These are phyloP conservation scores for Phytophthora sp. DNA, from an alignment of 352 stramenopile species.

Conservation along the genomic window DNA sequence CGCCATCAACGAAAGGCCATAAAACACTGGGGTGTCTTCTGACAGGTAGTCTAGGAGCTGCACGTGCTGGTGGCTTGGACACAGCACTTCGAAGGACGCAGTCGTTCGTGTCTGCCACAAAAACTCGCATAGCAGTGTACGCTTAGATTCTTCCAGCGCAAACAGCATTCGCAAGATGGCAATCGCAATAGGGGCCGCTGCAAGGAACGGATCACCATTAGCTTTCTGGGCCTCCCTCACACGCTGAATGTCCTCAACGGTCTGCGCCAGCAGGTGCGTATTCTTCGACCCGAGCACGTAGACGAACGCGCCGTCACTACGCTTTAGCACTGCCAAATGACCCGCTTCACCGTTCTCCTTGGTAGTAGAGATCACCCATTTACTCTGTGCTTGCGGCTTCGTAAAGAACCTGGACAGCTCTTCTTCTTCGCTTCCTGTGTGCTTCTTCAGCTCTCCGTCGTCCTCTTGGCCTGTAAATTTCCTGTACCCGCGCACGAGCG, in stretches of 20 bases:
- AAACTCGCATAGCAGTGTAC: constrained; percentile 65
- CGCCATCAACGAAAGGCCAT: constrained; percentile 69
- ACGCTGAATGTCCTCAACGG: constrained; percentile 53
- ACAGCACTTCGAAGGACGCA: constrained; percentile 83
- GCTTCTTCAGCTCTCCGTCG: constrained; percentile 57
- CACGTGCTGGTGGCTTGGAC: constrained; percentile 76
- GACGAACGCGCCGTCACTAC: constrained; percentile 62
- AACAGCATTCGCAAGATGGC: constrained; percentile 49
- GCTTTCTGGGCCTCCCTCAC: constrained; percentile 24
- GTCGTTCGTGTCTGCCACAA: constrained; percentile 79
- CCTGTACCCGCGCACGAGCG: constrained; percentile 71
- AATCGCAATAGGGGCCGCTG: constrained; percentile 55
- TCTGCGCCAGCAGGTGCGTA: constrained; percentile 67
- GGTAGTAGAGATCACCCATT: constrained; percentile 69
- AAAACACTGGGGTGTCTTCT: constrained; percentile 83
- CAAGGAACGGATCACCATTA: constrained; percentile 52
- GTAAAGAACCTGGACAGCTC: constrained; percentile 82
- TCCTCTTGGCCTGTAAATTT: constrained; percentile 88
- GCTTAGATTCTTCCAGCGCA: constrained; percentile 41
- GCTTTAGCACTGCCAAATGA: constrained; percentile 77
- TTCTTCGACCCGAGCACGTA: constrained; percentile 86
- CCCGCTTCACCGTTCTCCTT: constrained; percentile 85
- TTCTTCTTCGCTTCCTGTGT: constrained; percentile 24
- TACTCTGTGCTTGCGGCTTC: constrained; percentile 50
- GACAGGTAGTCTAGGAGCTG: constrained; percentile 70